These are phyloP conservation scores for Yarrowia hollandica DNA, from an alignment of 805 yeast genomes.

Conservation along the genomic window DNA sequence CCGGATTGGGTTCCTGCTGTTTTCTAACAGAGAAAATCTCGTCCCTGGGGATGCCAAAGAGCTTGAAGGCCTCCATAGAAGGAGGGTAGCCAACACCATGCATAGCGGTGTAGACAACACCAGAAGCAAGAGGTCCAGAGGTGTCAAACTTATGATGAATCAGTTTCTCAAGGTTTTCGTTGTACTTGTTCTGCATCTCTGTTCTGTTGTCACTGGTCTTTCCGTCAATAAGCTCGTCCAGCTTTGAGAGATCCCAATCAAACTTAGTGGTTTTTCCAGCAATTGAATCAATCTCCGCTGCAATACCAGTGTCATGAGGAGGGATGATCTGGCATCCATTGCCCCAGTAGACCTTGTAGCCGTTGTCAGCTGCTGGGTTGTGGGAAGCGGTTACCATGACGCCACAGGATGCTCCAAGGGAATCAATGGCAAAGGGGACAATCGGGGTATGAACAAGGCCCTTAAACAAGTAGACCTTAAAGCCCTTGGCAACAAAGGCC, in stretches of 20 bases:
- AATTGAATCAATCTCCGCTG: slow-evolving; percentile 59
- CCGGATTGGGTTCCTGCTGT: slow-evolving; percentile 79
- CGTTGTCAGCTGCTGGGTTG: slow-evolving; percentile 62
- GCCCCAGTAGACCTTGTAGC: slow-evolving; percentile 89
- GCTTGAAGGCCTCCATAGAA: slow-evolving; percentile 49
- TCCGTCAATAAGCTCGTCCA: slow-evolving; percentile 36
- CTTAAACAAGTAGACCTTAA: slow-evolving; percentile 55
- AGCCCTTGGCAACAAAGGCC: slow-evolving; percentile 67
- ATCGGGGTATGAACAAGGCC: slow-evolving; percentile 75
- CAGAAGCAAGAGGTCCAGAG: slow-evolving; percentile 29
- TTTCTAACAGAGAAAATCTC: slow-evolving; percentile 51
- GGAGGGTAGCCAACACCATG: slow-evolving; percentile 84
- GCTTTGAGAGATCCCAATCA: slow-evolving; percentile 46
- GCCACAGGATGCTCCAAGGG: slow-evolving; percentile 66
- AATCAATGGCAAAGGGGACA: slow-evolving; percentile 83
- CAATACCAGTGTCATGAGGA: slow-evolving; percentile 80
- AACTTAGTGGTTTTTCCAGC: slow-evolving; percentile 59
- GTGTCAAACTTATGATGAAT: background rate
- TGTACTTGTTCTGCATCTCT: slow-evolving; percentile 8
- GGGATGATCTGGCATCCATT: slow-evolving; percentile 97
- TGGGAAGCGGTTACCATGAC: slow-evolving; percentile 43
- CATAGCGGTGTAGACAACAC: slow-evolving; percentile 85
- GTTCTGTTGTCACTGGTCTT: slow-evolving; percentile 31
- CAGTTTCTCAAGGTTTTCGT: slow-evolving; percentile 6
- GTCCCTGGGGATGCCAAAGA: slow-evolving; percentile 44